These are phyloP conservation scores for Candida sp. DNA, from an alignment of 1,139 yeast species.

Conservation along the genomic window DNA sequence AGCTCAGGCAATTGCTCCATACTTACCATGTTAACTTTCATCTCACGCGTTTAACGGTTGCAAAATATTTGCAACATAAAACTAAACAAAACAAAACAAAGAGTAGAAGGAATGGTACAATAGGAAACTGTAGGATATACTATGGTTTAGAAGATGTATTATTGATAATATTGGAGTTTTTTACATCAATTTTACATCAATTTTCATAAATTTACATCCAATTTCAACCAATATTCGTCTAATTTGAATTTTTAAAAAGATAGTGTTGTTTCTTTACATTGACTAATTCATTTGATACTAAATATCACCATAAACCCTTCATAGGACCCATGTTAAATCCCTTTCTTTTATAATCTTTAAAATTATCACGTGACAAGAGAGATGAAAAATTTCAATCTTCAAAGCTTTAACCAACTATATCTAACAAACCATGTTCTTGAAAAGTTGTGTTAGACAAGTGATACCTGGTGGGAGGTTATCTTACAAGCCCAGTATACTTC, in stretches of 20 bases:
- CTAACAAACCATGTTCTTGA: conserved; percentile 6
- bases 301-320: no score
- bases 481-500: neutral
- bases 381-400: neutral
- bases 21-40: no score
- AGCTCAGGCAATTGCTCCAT: conserved; percentile 6
- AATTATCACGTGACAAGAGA: neutral
- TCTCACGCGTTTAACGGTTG: neutral
- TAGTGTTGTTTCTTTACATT: no score
- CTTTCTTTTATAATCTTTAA: no score
- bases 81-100: neutral
- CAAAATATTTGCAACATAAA: neutral
- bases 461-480: conserved; percentile 5
- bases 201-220: neutral
- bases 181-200: neutral
- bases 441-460: conserved; percentile 10
- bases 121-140: neutral
- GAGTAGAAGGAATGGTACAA: neutral
- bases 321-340: no score
- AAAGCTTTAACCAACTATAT: neutral
- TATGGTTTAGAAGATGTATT: no score
- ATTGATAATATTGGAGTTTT: no score
- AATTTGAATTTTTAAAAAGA: no score
- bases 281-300: no score
- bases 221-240: neutral